Evolutionary conservation across 768 basidiomycete species (phyloP), one percentile per base, ranked within the genome.

Genomic region (Trametes punicea): DNA sequence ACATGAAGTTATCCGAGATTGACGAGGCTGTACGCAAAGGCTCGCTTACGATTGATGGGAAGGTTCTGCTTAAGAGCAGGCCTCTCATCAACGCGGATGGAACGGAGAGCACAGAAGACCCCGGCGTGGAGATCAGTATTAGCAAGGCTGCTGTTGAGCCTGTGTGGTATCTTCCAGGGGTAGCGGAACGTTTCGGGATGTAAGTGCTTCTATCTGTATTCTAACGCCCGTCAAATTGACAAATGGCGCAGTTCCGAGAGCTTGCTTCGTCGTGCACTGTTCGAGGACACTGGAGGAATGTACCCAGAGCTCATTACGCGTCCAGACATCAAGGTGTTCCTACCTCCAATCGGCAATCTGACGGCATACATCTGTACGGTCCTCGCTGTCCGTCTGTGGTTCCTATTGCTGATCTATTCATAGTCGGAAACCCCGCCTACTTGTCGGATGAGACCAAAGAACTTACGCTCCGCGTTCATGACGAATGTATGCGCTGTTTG

Each of bases 211-310:
- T 11, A 9, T 2, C 25, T 13, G 10, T 27, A 1, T 44, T 6
- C 21, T n/a, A 23, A 41, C 9, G 34, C 33, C 26, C 11, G 6
- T 15, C 25, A 1, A 16, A 23, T 36, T 62, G 20, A 34, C 15
- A 15, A 5, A 33, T 51, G 11, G 11, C 2, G 44, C 66, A 91
- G 89, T 46, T 89, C 90, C 0, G 96, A 98, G 70, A 80, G 77
- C 16, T 72, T 93, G 0, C 81, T 98, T 2, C 84, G 96, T 18
- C 80, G 96, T n/a, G 88, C 91, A 0, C 77, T 98, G 33, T 98
- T 98, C 62, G 96, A 98, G 69, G 96, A 97, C 61, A 96, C 93
- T 0, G 93, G 92, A 63, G 93, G 93, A 66, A 93, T 92, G 88
- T 93, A 91, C 69, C 94, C 95, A 2, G 96, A 98, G 65, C 81